A percentile compares a stretch with the other conserved stretches of the same genome.
These are phyloP conservation scores for Cornus suecica DNA, from an alignment of 148 eudicot species.

Conservation along the genomic window DNA sequence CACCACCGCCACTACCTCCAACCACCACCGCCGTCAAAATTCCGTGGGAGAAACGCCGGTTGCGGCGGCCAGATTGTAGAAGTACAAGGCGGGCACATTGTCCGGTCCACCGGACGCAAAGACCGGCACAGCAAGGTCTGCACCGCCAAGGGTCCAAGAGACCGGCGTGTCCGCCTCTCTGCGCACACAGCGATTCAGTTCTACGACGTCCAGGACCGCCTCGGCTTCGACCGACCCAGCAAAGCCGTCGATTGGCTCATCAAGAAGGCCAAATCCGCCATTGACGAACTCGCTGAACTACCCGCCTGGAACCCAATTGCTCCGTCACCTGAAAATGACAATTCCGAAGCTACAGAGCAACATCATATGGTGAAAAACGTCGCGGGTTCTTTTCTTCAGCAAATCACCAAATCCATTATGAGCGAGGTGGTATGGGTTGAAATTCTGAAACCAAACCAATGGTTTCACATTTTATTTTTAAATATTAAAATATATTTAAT, in stretches of 20 bases:
- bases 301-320: conserved; percentile 78
- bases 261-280: conserved; percentile 71
- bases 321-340: conserved; percentile 5
- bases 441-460: no score
- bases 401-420: no score
- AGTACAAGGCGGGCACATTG: conserved; percentile 93
- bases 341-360: neutral
- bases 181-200: conserved; percentile 92
- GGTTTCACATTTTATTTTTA: no score
- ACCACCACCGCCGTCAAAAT: conserved; percentile 27
- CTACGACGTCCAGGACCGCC: conserved; percentile 84
- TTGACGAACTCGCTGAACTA: conserved; percentile 75
- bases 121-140: conserved; percentile 92
- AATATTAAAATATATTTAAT: no score
- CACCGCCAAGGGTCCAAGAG: conserved; percentile 87
- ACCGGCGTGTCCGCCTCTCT: conserved; percentile 75
- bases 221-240: conserved; percentile 87
- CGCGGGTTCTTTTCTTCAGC: conserved; percentile 12
- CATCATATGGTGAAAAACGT: neutral
- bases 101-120: conserved; percentile 76
- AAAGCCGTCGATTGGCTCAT: conserved; percentile 95
- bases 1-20: conserved; percentile 19
- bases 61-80: conserved; percentile 82
- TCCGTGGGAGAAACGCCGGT: conserved; percentile 43
- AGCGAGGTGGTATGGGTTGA: no score